Base-by-base conservation (phyloP, 2,329 filamentous ascomycete genomes). In the Didymella lethalis region DNA sequence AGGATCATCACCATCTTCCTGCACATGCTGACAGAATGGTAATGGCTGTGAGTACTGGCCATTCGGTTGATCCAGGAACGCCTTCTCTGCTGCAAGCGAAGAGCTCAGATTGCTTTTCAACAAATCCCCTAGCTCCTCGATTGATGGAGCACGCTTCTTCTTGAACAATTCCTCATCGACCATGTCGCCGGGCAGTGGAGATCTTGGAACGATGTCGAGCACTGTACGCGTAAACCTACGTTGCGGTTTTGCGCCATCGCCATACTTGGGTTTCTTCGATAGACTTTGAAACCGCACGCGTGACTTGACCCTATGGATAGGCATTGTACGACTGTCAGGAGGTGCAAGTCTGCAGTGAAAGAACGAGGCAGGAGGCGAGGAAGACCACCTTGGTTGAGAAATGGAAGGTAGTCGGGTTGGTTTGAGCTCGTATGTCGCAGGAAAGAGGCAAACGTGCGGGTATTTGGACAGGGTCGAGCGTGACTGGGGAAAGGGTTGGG, bases 121-220 rank as follows among this genome's bases (percentile, higher is more conserved):
- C 16, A 40, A 4, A 4, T 14, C 6, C 1, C 23, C 25, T n/a
- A 48, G 32, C 32, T 61, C 50, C 0, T 47, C 44, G 8, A 8
- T 49, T 5, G 45, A 61, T 14, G 46, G 45, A n/a, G 58, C 47
- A 7, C 47, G 43, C 38, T 46, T 55, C 40, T 50, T 63, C 7
- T n/a, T 6, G 41, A 58, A 63, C 6, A 20, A 12, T 7, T 23
- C 32, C n/a, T 28, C 45, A 14, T 36, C 16, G 14, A 34, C 8
- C 32, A 41, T 7, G 1, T 29, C 16, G 8, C n/a, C 18, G 16
- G 25, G 16, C 23, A 34, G 23, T 29, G 28, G 25, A 16, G 18
- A 25, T 3, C 31, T 20, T 14, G 18, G n/a, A 7, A 12, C 16
- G n/a, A 1, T 18, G 11, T 18, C 14, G 12, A 46, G 10, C 10